Evolutionary conservation across 1,284 basidiomycete species (phyloP).

Genomic region (Leccinum solheimii): DNA sequence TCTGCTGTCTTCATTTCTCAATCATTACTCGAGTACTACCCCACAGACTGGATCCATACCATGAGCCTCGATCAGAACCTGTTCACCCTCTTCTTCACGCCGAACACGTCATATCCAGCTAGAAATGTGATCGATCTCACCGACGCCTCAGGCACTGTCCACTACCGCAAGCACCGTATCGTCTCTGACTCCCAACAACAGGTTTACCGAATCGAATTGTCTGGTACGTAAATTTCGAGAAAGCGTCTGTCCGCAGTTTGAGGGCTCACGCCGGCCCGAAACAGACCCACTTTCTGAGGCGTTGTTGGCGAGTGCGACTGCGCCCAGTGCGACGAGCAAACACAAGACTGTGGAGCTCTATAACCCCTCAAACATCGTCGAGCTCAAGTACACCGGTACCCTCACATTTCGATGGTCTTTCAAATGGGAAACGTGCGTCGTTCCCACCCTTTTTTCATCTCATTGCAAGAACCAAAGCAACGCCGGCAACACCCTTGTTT

Average conservation of each 20-base stretch:
- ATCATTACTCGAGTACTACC: neutral
- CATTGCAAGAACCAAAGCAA: neutral
- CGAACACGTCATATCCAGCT: constrained; percentile 55
- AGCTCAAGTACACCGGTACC: constrained; percentile 72
- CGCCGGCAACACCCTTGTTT: neutral
- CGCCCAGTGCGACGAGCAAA: constrained; percentile 65
- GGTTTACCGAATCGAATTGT: constrained; percentile 62
- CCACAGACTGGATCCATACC: neutral
- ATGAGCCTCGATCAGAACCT: constrained; percentile 82
- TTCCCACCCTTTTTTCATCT: neutral
- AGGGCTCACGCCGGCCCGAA: neutral
- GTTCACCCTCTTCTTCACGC: constrained; percentile 69
- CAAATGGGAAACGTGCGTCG: constrained; percentile 75
- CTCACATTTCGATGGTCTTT: constrained; percentile 77
- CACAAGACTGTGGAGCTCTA: constrained; percentile 71
- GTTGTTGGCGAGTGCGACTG: constrained; percentile 61
- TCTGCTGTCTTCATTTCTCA: neutral
- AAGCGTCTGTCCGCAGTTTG: neutral
- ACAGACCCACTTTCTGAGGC: constrained; percentile 69
- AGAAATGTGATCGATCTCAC: constrained; percentile 59
- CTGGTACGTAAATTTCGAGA: constrained; percentile 46
- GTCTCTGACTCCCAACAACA: constrained; percentile 34
- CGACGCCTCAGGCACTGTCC: constrained; percentile 57
- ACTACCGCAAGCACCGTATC: constrained; percentile 69
- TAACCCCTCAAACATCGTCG: constrained; percentile 70